Percentiles rank a stretch among this genome's conserved stretches.
Conservation (phyloP, 768 basidiomycete genomes). For the Kwoniella sp. region DNA sequence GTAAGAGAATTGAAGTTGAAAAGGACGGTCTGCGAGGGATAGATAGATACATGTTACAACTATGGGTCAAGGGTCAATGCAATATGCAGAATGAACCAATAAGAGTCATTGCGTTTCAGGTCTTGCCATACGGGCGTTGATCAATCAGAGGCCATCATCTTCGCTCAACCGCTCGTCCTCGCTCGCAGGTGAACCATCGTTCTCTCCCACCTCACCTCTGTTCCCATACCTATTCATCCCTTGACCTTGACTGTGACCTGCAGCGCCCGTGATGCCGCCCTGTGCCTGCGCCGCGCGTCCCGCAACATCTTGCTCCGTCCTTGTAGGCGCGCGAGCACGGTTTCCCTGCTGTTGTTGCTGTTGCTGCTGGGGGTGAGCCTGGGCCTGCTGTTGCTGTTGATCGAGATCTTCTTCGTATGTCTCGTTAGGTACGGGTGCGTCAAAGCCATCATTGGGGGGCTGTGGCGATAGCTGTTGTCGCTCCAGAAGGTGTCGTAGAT, state of each 20-base stretch:
- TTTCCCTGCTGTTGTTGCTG: slow-evolving; percentile 2
- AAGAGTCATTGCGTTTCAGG: background rate
- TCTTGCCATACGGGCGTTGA: background rate
- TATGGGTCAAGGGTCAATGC: background rate
- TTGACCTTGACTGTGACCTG: background rate
- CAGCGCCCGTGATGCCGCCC: background rate
- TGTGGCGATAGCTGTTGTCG: slow-evolving; percentile 36
- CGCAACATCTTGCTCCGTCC: no score
- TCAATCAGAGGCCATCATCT: slow-evolving; percentile 1
- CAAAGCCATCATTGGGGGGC: slow-evolving; percentile 39
- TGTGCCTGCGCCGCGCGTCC: background rate
- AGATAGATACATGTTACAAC: background rate
- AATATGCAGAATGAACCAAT: background rate
- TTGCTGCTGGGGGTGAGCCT: background rate
- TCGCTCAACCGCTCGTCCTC: slow-evolving; percentile 1
- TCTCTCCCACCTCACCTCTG: slow-evolving; percentile 1
- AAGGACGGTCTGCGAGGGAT: no score
- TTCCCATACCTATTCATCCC: background rate
- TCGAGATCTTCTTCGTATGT: slow-evolving; percentile 34
- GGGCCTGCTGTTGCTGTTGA: slow-evolving; percentile 4
- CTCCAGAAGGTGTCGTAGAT: slow-evolving; percentile 34
- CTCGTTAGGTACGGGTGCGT: slow-evolving; percentile 51
- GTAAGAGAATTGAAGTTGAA: no score
- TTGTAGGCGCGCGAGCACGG: no score
- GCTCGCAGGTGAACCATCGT: background rate